Evolutionary conservation across 805 yeast genomes (phyloP), one percentile per base, ranked within the genome.

Genomic region (Lipomyces oligophaga): DNA sequence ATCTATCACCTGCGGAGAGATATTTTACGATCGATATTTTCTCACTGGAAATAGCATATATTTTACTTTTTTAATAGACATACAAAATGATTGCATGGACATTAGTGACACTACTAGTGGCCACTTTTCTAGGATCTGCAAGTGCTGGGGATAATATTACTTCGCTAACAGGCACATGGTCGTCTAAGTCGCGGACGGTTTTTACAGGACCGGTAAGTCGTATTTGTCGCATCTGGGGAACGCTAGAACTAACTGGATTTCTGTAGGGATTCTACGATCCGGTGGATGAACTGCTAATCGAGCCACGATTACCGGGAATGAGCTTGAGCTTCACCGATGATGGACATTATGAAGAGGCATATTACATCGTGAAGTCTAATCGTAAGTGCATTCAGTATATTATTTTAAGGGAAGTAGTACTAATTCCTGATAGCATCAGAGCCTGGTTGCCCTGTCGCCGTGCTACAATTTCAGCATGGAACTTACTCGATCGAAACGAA

Each of bases 271-370:
- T 93, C 63, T 93, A 79, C 64, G 97, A 93, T 65, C 99, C 99
- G 2, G 84, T 88, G 24, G 96, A 90, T 63, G 98, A 93, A 66
- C 76, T 90, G 15, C 71, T 93, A 47, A 85, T 88, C 52, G 99
- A 93, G 65, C 99, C 99, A 1, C 90, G 89, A 6, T 74, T 93
- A 34, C 96, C 99, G 1, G 99, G 99, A 31, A 78, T 90, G 45
- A 82, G 94, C 4, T 86, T 82, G 67, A 86, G 96, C 1, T 93
- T 93, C 72, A 89, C 97, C 1, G 81, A 76, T 20, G 97, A 93
- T 67, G 97, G 97, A 4, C 78, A 72, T 65, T 93, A 75, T 64
- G 98, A 93, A 68, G 85, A 85, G 65, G 98, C 98, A 5, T 64
- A 80, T 34, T 93, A 93, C 65, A 81, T 86, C 60, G 80, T 93